A percentile compares a stretch with the other conserved stretches of the same genome.
phyloP scores from a whole-genome alignment of 768 basidiomycete species.

The Trametes maxima region DNA sequence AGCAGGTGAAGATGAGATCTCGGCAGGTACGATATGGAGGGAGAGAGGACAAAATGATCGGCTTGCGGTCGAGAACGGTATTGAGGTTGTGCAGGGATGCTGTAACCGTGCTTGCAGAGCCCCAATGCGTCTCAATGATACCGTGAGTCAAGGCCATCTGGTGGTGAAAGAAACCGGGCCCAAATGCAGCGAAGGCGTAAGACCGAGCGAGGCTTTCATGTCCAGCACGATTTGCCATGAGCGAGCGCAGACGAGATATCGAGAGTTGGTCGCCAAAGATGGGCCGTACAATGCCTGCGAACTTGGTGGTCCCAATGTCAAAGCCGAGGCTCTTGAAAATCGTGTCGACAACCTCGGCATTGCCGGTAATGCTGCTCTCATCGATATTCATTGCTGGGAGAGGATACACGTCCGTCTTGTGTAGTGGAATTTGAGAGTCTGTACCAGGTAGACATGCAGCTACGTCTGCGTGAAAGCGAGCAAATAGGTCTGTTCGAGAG shows the following conservation, averaged over 20 bases:
- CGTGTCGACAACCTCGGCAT: slow-evolving; percentile 36
- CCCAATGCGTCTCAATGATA: slow-evolving; percentile 36
- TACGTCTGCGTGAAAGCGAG: background rate
- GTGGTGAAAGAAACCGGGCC: slow-evolving; percentile 42
- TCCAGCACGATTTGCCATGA: slow-evolving; percentile 30
- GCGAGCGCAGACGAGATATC: slow-evolving; percentile 35
- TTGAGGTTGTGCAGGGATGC: slow-evolving; percentile 40
- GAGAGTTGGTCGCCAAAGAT: slow-evolving; percentile 41
- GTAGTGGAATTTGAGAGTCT: slow-evolving; percentile 28
- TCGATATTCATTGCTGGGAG: slow-evolving; percentile 41
- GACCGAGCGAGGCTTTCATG: slow-evolving; percentile 31
- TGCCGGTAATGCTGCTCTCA: slow-evolving; percentile 37
- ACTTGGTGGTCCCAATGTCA: background rate
- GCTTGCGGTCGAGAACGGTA: slow-evolving; percentile 36
- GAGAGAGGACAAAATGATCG: slow-evolving; percentile 39
- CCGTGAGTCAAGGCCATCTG: slow-evolving; percentile 36
- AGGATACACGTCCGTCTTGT: slow-evolving; percentile 35
- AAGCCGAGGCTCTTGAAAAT: slow-evolving; percentile 32
- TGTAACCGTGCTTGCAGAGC: slow-evolving; percentile 14
- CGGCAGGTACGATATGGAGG: slow-evolving; percentile 40
- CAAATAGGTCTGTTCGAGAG: background rate
- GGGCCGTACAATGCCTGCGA: slow-evolving; percentile 7
- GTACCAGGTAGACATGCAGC: background rate
- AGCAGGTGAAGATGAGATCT: slow-evolving; percentile 39
- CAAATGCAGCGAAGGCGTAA: slow-evolving; percentile 30